Percentiles rank a stretch among this genome's conserved stretches.
phyloP scores from a whole-genome alignment of 2,329 filamentous ascomycete genomes.

The Hypoxylon sp. region DNA sequence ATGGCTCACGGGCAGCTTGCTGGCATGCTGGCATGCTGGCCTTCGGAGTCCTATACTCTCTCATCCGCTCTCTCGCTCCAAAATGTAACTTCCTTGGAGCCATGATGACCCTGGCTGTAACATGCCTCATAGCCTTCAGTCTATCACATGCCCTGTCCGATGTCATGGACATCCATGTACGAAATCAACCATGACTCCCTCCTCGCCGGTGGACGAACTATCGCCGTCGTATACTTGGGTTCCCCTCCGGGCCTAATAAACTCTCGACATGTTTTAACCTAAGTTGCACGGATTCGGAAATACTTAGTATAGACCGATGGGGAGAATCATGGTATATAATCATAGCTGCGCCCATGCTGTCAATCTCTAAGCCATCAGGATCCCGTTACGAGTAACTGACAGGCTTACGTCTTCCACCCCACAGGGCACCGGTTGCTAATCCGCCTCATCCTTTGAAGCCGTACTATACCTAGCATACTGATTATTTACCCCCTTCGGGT shows the following conservation, averaged over 20 bases:
- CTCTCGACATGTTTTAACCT: conserved; percentile 25
- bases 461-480: conserved; percentile 7
- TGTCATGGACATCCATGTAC: conserved; percentile 20
- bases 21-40: conserved; percentile 12
- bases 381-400: conserved; percentile 15
- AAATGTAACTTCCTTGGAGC: conserved; percentile 25
- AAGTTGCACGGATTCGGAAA: conserved; percentile 18
- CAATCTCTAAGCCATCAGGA: conserved; percentile 10
- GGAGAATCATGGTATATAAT: conserved; percentile 24
- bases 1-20: conserved; percentile 16
- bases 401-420: conserved; percentile 24
- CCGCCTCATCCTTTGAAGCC: conserved; percentile 25
- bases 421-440: conserved; percentile 9
- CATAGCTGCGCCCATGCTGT: conserved; percentile 12
- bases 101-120: conserved; percentile 12
- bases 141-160: conserved; percentile 9
- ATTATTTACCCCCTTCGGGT: conserved; percentile 27
- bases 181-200: conserved; percentile 9
- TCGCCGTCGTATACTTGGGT: conserved; percentile 19
- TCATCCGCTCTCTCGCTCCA: conserved; percentile 9
- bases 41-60: conserved; percentile 8
- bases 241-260: conserved; percentile 28
- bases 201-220: conserved; percentile 10
- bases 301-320: background rate
- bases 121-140: conserved; percentile 9